Evolutionary conservation across 768 basidiomycete species (phyloP).

Genomic region (Tricholomella constricta): DNA sequence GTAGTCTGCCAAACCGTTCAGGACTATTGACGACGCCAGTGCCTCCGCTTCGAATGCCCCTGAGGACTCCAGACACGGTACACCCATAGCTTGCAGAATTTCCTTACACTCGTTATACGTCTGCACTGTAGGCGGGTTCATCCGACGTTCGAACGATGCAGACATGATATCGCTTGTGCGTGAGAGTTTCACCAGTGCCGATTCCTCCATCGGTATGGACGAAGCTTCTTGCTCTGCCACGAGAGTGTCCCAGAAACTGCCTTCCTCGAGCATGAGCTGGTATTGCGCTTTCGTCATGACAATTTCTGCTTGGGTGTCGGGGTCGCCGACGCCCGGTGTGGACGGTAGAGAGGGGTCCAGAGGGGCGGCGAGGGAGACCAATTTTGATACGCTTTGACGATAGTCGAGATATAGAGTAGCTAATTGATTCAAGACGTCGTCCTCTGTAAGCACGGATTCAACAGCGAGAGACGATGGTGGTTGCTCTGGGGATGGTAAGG

Average conservation of each 20-base stretch:
- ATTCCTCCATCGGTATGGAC: not conserved
- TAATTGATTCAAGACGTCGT: slow-evolving; percentile 26
- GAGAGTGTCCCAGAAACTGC: slow-evolving; percentile 56
- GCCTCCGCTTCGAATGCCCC: slow-evolving; percentile 86
- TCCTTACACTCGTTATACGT: slow-evolving; percentile 74
- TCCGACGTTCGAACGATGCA: slow-evolving; percentile 66
- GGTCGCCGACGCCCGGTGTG: slow-evolving; percentile 21
- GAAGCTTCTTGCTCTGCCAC: slow-evolving; percentile 12
- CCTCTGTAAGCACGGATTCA: not conserved
- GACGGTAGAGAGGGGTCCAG: slow-evolving; percentile 11
- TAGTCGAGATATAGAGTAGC: slow-evolving; percentile 53
- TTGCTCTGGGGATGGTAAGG: not conserved
- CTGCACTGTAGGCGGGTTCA: slow-evolving; percentile 56
- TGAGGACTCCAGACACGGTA: slow-evolving; percentile 68
- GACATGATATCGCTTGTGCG: slow-evolving; percentile 58
- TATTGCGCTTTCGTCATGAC: slow-evolving; percentile 65
- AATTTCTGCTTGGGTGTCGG: slow-evolving; percentile 41
- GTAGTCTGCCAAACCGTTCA: slow-evolving; percentile 77
- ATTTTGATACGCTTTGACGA: slow-evolving; percentile 45
- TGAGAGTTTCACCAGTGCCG: slow-evolving; percentile 17
- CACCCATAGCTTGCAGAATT: slow-evolving; percentile 78
- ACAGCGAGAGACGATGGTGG: not conserved
- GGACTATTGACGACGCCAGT: slow-evolving; percentile 75
- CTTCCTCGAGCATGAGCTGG: slow-evolving; percentile 62
- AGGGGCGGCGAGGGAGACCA: slow-evolving; percentile 40